Percentiles rank a stretch among this genome's conserved stretches.
These are phyloP conservation scores for Trypanosoma melophagium DNA, from an alignment of 208 protist genomes.

Conservation along the genomic window DNA sequence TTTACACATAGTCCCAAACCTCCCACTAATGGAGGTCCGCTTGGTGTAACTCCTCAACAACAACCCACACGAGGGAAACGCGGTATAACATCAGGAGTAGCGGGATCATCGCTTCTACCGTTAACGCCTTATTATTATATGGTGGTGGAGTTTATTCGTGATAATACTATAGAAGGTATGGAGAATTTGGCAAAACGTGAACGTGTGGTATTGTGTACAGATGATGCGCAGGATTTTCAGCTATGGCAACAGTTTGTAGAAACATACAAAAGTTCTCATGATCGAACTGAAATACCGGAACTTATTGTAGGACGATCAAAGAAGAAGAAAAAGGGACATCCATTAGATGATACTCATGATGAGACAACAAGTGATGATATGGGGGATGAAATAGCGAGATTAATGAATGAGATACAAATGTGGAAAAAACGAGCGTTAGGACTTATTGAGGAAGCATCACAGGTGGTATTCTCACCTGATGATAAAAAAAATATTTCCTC, in stretches of 20 bases:
- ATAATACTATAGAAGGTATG: conserved; percentile 37
- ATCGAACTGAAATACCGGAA: conserved; percentile 5
- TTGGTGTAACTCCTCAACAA: not conserved
- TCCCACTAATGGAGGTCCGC: conserved; percentile 6
- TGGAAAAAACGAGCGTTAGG: conserved; percentile 58
- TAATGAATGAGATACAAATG: conserved; percentile 34
- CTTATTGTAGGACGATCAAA: conserved; percentile 25
- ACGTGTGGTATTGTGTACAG: conserved; percentile 76
- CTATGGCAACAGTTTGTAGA: conserved; percentile 80
- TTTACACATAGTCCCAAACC: conserved; percentile 66
- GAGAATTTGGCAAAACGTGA: conserved; percentile 57
- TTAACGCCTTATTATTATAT: conserved; percentile 81
- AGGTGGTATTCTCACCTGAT: not conserved
- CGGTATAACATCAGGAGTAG: no score
- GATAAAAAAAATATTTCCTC: not conserved
- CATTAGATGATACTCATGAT: conserved; percentile 42
- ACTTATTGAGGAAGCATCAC: conserved; percentile 42
- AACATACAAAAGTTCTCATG: conserved; percentile 49
- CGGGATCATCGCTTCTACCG: no score
- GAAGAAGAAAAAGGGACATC: not conserved
- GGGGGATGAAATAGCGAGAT: conserved; percentile 15
- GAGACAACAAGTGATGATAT: conserved; percentile 66
- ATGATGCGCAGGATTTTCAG: conserved; percentile 74
- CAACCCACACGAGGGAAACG: no score
- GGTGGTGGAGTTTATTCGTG: conserved; percentile 74